Percentiles rank a stretch among this genome's conserved stretches.
phyloP scores from a whole-genome alignment of 352 stramenopile species.

The Phytophthora capsici region DNA sequence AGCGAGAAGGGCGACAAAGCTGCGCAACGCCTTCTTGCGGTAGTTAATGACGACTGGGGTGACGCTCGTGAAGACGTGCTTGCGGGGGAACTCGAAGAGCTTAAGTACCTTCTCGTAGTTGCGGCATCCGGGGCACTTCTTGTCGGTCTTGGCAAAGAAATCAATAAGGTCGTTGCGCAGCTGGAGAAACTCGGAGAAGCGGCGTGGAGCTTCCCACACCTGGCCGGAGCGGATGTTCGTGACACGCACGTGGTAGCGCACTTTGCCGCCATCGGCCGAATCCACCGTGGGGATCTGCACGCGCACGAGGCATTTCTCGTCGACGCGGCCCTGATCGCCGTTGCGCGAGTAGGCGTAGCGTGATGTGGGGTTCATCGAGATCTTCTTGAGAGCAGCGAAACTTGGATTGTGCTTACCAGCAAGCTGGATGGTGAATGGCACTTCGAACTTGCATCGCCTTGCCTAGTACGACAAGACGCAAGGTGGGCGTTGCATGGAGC shows the following conservation, averaged over 20 bases:
- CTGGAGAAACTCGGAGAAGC: slow-evolving; percentile 85
- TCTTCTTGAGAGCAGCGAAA: background rate
- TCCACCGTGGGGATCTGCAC: slow-evolving; percentile 64
- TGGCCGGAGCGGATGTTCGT: slow-evolving; percentile 72
- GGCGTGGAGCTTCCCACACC: slow-evolving; percentile 72
- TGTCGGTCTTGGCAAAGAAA: slow-evolving; percentile 59
- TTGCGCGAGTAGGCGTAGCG: slow-evolving; percentile 88
- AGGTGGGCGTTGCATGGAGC: slow-evolving; percentile 18
- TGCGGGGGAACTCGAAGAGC: slow-evolving; percentile 85
- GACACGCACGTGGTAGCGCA: slow-evolving; percentile 75
- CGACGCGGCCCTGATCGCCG: slow-evolving; percentile 59
- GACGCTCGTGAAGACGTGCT: slow-evolving; percentile 85
- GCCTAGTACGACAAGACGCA: slow-evolving; percentile 15
- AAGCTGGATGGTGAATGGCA: slow-evolving; percentile 34
- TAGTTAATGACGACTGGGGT: slow-evolving; percentile 81
- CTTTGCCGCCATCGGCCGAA: slow-evolving; percentile 48
- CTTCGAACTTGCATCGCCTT: background rate
- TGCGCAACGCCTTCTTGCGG: slow-evolving; percentile 75
- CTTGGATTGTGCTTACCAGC: slow-evolving; percentile 21
- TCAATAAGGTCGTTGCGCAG: slow-evolving; percentile 74
- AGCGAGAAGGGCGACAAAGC: slow-evolving; percentile 73
- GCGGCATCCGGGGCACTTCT: slow-evolving; percentile 82
- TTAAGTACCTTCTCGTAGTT: slow-evolving; percentile 86
- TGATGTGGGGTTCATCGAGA: slow-evolving; percentile 48
- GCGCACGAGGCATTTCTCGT: slow-evolving; percentile 77